Evolutionary conservation across 768 basidiomycete genomes (phyloP).

Genomic region (Suillus subalutaceus): DNA sequence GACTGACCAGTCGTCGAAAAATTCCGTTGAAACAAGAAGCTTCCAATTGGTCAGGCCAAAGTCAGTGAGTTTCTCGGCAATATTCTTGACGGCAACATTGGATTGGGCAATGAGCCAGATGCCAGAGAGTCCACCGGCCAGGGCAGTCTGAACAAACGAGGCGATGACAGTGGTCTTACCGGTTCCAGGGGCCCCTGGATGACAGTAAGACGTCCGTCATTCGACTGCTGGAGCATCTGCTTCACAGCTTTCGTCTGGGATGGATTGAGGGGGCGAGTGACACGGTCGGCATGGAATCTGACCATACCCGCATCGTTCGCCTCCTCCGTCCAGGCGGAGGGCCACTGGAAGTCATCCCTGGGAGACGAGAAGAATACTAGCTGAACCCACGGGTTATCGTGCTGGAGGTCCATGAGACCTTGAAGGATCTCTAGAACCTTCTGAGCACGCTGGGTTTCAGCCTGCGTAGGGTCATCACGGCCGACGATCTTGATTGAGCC

Average conservation of each 20-base stretch:
- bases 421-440: conserved; percentile 40
- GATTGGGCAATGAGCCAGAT: conserved; percentile 86
- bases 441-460: conserved; percentile 48
- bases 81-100: conserved; percentile 88
- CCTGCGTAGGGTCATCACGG: conserved; percentile 56
- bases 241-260: conserved; percentile 42
- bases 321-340: conserved; percentile 31
- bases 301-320: conserved; percentile 22
- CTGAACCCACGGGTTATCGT: conserved; percentile 40
- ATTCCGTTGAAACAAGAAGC: conserved; percentile 70
- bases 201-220: conserved; percentile 38
- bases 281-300: conserved; percentile 16
- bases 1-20: conserved; percentile 65
- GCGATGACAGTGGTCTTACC: conserved; percentile 79
- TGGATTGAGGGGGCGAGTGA: conserved; percentile 37
- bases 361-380: conserved; percentile 34
- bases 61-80: conserved; percentile 73
- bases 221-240: conserved; percentile 41
- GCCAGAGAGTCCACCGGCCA: conserved; percentile 42
- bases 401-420: conserved; percentile 27
- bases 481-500: conserved; percentile 52
- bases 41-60: conserved; percentile 59
- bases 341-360: conserved; percentile 39
- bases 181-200: conserved; percentile 64
- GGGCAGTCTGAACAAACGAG: conserved; percentile 54